Base-by-base conservation (phyloP, 345 rosid genomes). In the Gossypium sturtianum region DNA sequence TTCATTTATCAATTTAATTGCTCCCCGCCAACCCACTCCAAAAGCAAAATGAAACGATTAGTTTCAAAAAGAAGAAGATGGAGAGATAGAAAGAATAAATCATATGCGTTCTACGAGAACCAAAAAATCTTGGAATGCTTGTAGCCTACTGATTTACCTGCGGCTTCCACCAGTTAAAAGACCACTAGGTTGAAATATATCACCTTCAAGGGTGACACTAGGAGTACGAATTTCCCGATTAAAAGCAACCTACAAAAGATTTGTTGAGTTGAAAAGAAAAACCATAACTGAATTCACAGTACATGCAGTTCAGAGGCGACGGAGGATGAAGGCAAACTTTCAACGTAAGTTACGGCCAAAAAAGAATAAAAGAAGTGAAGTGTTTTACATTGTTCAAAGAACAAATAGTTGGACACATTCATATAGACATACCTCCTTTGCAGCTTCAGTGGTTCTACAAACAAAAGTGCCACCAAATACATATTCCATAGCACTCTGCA, bases 111-210 rank as follows among this genome's bases (percentile, higher is more conserved):
- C n/a, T 12, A 7, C 3, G 59, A 60, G 23, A 70, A 70, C 17
- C 51, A 29, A 43, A 43, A 49, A 74, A 70, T 34, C 7, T 2
- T 13, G 47, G 12, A 43, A 77, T 63, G 66, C 56, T 53, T 65
- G 59, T 16, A 20, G 22, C 66, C 44, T 67, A 63, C 72, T 17
- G 25, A 67, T 77, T 75, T 82, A 93, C 99, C 77, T 91, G 86
- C 96, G 97, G 82, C 97, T 95, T 76, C 99, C 98, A 78, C 99
- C 99, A 49, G 98, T 93, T 73, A 95, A 86, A 79, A 91, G 93
- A 74, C 99, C 99, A 77, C 94, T 90, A 74, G 99, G 98, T 83
- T 93, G 96, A 80, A 91, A 95, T 74, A 91, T 78, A 82, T 95
- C 99, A 73, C 99, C 99, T 80, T 95, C 93, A 78, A 93, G 92